Evolutionary conservation across 1,139 yeast species (phyloP).

Genomic region (Zygoascus meyerae): DNA sequence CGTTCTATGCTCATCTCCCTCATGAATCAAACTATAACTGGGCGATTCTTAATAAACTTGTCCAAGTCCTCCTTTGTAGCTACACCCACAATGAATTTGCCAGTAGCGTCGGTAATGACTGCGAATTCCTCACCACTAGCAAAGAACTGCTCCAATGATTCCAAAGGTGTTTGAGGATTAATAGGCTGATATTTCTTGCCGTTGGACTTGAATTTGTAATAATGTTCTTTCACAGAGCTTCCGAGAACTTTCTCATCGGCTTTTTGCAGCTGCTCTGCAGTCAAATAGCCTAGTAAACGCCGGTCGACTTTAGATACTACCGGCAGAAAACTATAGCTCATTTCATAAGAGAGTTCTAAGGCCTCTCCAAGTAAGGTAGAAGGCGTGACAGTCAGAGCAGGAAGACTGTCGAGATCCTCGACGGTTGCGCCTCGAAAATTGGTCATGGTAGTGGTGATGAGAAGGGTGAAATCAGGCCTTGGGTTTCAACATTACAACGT

Average conservation of each 20-base stretch:
- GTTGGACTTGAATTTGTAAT: constrained; percentile 26
- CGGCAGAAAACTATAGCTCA: constrained; percentile 53
- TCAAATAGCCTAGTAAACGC: constrained; percentile 50
- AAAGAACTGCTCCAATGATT: constrained; percentile 49
- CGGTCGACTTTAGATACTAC: constrained; percentile 49
- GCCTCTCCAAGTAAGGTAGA: constrained; percentile 46
- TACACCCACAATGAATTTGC: constrained; percentile 56
- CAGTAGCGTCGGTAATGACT: constrained; percentile 50
- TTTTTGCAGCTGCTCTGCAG: constrained; percentile 44
- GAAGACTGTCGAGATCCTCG: constrained; percentile 57
- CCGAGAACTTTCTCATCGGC: constrained; percentile 43
- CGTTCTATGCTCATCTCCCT: no score
- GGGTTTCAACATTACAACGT: neutral
- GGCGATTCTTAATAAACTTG: constrained; percentile 49
- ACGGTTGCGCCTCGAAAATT: constrained; percentile 40
- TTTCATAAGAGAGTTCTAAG: constrained; percentile 45
- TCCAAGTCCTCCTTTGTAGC: constrained; percentile 59
- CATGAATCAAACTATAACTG: constrained; percentile 22
- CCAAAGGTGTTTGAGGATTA: constrained; percentile 56
- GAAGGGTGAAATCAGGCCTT: neutral
- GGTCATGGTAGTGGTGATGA: constrained; percentile 6
- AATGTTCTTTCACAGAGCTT: constrained; percentile 27
- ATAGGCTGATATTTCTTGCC: constrained; percentile 36
- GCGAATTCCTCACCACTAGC: constrained; percentile 51
- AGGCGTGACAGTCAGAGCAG: constrained; percentile 55